These are phyloP conservation scores for Thelonectria olida DNA, from an alignment of 2,329 filamentous ascomycete genomes.

Conservation along the genomic window DNA sequence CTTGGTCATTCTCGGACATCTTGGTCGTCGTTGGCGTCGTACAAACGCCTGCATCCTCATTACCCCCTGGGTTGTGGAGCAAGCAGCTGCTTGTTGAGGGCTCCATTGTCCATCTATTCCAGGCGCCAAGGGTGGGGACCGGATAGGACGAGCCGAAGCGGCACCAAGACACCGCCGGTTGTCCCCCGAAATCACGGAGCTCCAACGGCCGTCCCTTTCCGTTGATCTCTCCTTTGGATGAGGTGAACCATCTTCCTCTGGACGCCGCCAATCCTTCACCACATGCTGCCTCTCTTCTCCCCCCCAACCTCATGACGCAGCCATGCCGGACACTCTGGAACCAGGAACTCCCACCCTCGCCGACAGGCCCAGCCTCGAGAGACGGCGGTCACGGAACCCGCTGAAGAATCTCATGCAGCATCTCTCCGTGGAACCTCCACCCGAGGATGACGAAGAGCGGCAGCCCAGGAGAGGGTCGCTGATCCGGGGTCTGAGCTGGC, in stretches of 20 bases:
- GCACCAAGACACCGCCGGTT: constrained; percentile 34
- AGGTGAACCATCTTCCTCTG: not conserved
- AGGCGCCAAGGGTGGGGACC: constrained; percentile 38
- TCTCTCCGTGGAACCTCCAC: constrained; percentile 45
- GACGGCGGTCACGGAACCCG: constrained; percentile 47
- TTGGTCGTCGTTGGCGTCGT: not conserved
- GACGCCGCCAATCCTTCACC: not conserved
- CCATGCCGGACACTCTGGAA: constrained; percentile 44
- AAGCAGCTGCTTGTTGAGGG: constrained; percentile 4
- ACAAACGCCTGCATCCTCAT: constrained; percentile 14
- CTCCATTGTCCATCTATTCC: constrained; percentile 17
- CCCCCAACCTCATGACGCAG: constrained; percentile 3
- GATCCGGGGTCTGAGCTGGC: constrained; percentile 48
- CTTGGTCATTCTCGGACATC: not conserved
- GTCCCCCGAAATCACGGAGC: constrained; percentile 36
- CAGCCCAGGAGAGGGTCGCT: constrained; percentile 43
- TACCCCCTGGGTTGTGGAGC: constrained; percentile 14
- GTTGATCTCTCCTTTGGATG: constrained; percentile 13
- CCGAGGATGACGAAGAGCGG: constrained; percentile 39
- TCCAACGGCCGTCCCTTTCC: constrained; percentile 28
- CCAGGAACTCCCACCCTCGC: constrained; percentile 35
- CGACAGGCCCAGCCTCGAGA: constrained; percentile 38
- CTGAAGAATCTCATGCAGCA: constrained; percentile 50
- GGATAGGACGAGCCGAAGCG: constrained; percentile 39
- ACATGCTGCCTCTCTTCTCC: not conserved